phyloP scores from a whole-genome alignment of 179 eudicot species.

The Heliamphora ciliata region DNA sequence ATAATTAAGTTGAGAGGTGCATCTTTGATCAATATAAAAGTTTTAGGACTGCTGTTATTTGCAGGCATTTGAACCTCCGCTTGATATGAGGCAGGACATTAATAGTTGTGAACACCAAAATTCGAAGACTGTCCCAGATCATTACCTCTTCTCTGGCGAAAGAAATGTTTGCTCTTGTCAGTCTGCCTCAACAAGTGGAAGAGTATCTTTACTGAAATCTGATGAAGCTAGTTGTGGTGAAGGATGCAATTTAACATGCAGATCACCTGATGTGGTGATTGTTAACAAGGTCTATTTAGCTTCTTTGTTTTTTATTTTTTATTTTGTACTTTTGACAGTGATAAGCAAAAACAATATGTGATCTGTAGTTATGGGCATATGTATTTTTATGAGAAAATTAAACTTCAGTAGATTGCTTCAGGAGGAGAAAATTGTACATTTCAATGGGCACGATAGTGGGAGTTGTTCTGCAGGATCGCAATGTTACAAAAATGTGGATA shows the following conservation, averaged over 20 bases:
- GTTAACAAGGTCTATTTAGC: conserved; percentile 27
- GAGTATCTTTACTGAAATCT: conserved; percentile 17
- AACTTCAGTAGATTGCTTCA: conserved; percentile 50
- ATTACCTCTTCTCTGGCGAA: conserved; percentile 30
- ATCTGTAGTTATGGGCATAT: neutral
- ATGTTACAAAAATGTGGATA: conserved; percentile 18
- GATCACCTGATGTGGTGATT: conserved; percentile 18
- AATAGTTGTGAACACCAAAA: conserved; percentile 40
- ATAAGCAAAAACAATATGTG: neutral
- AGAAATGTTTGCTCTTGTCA: conserved; percentile 29
- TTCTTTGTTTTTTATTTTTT: neutral
- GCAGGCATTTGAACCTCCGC: conserved; percentile 91
- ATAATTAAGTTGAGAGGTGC: neutral
- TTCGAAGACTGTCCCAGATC: conserved; percentile 32
- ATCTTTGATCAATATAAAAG: neutral
- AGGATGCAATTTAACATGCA: conserved; percentile 22
- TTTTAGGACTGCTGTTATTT: conserved; percentile 11
- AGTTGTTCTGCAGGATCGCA: conserved; percentile 20
- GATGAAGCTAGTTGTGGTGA: conserved; percentile 27
- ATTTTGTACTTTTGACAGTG: neutral
- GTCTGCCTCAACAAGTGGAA: conserved; percentile 30
- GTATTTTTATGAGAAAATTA: conserved; percentile 25
- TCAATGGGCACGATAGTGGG: conserved; percentile 11
- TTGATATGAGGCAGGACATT: conserved; percentile 66
- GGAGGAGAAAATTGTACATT: conserved; percentile 29